Conservation (phyloP, 1,284 basidiomycete species). For the Dichomitus squalens region DNA sequence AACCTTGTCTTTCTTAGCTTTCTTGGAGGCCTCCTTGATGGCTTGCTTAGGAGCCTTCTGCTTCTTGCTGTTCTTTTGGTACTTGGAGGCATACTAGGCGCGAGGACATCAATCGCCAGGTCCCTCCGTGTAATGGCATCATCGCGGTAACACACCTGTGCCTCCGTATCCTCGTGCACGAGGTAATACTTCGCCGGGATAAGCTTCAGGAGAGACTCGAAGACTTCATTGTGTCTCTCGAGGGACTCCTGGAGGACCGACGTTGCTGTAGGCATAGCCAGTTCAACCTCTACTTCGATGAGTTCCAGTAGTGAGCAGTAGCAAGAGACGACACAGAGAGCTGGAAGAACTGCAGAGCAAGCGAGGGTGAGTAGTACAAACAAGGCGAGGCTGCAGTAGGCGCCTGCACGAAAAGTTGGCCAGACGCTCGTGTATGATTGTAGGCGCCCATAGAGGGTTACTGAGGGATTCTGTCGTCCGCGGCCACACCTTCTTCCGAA, state of each 20-base stretch:
- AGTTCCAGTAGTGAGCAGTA: background rate
- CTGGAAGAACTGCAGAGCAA: too few relatives aligned
- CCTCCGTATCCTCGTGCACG: constrained; percentile 66
- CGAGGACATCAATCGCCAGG: background rate
- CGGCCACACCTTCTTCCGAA: background rate
- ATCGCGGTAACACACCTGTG: constrained; percentile 48
- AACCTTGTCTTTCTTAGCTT: constrained; percentile 52
- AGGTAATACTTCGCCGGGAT: constrained; percentile 91
- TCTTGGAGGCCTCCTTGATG: constrained; percentile 84
- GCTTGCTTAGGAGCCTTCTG: constrained; percentile 81
- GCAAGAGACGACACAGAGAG: background rate
- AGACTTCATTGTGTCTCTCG: constrained; percentile 81
- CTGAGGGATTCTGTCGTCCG: background rate
- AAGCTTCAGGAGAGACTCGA: constrained; percentile 78
- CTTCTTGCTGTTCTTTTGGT: constrained; percentile 89
- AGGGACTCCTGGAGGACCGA: constrained; percentile 66
- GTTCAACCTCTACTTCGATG: too few relatives aligned
- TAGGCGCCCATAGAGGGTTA: background rate
- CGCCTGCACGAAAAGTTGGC: constrained; percentile 1
- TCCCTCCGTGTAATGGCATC: too few relatives aligned
- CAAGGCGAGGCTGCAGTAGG: too few relatives aligned
- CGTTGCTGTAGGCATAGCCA: constrained; percentile 51
- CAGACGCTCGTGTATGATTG: background rate
- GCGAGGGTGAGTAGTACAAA: too few relatives aligned
- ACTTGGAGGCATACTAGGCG: constrained; percentile 59